A percentile compares a stretch with the other conserved stretches of the same genome.
phyloP scores from a whole-genome alignment of 2,329 filamentous ascomycete species.

The Exophiala viscosa region DNA sequence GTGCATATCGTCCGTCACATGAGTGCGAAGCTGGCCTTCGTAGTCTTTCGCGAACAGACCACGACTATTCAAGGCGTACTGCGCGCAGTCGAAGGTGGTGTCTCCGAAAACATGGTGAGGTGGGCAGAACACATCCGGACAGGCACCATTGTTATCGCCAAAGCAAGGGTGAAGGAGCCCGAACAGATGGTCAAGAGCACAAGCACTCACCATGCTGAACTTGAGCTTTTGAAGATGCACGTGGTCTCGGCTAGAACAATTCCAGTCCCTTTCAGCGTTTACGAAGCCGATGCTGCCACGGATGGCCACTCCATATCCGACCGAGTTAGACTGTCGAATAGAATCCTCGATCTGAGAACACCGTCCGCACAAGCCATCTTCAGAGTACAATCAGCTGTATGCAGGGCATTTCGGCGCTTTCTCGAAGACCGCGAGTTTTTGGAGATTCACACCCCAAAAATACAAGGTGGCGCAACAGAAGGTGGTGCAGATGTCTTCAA shows the following conservation, averaged over 20 bases:
- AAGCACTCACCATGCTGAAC: slow-evolving; percentile 65
- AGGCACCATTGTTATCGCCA: slow-evolving; percentile 68
- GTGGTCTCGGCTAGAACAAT: slow-evolving; percentile 52
- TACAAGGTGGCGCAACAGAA: slow-evolving; percentile 79
- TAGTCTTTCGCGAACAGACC: slow-evolving; percentile 72
- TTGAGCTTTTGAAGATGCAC: slow-evolving; percentile 59
- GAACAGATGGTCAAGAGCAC: slow-evolving; percentile 62
- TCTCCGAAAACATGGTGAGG: slow-evolving; percentile 67
- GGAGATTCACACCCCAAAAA: slow-evolving; percentile 80
- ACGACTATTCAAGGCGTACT: slow-evolving; percentile 73
- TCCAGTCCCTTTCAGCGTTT: slow-evolving; percentile 57
- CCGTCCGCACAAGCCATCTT: slow-evolving; percentile 74
- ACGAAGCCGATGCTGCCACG: slow-evolving; percentile 47
- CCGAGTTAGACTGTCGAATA: slow-evolving; percentile 64
- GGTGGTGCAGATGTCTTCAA: slow-evolving; percentile 79
- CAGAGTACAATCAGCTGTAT: slow-evolving; percentile 69
- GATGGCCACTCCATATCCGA: slow-evolving; percentile 55
- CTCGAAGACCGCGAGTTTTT: slow-evolving; percentile 69
- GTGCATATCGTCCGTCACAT: slow-evolving; percentile 55
- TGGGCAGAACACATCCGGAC: slow-evolving; percentile 72
- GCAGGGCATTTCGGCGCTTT: slow-evolving; percentile 66
- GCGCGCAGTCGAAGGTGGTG: slow-evolving; percentile 50
- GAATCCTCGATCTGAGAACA: slow-evolving; percentile 71
- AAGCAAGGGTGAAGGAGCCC: slow-evolving; percentile 63
- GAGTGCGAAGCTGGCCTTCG: slow-evolving; percentile 70